Percentiles rank a stretch among this genome's conserved stretches.
Conservation (phyloP, 306 rosid genomes). For the Crataegus laevigata region DNA sequence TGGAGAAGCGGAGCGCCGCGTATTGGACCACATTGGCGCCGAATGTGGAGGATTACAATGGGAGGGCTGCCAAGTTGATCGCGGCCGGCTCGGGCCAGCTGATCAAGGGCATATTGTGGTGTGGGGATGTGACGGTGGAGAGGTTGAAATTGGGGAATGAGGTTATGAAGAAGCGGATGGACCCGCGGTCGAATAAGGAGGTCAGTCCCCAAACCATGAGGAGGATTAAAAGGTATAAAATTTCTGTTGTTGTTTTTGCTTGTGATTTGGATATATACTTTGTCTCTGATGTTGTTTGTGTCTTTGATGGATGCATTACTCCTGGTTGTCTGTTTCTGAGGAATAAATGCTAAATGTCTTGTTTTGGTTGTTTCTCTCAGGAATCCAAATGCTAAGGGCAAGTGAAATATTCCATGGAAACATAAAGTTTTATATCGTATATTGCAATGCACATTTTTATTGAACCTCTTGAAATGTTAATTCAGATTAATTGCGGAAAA, state of each 20-base stretch:
- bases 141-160: constrained; percentile 79
- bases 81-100: constrained; percentile 71
- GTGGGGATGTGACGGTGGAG: constrained; percentile 88
- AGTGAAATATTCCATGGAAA: not conserved
- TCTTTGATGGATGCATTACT: not conserved
- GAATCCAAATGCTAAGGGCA: not conserved
- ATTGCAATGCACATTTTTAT: not conserved
- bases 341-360: not conserved
- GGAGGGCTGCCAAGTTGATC: constrained; percentile 62
- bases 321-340: not conserved
- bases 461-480: not conserved
- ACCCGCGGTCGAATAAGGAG: constrained; percentile 36
- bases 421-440: not conserved
- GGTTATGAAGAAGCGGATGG: constrained; percentile 64
- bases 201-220: constrained; percentile 66
- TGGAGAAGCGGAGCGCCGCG: constrained; percentile 62
- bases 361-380: constrained; percentile 2
- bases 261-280: not conserved
- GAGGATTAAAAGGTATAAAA: constrained; percentile 66
- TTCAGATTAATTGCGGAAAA: not conserved
- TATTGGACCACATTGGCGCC: constrained; percentile 98
- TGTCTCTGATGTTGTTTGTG: not conserved
- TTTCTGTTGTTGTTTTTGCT: not conserved
- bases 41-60: constrained; percentile 83
- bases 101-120: constrained; percentile 86